Evolutionary conservation across 495 filamentous ascomycete species (phyloP).

Genomic region (Bryoglossum gracile): DNA sequence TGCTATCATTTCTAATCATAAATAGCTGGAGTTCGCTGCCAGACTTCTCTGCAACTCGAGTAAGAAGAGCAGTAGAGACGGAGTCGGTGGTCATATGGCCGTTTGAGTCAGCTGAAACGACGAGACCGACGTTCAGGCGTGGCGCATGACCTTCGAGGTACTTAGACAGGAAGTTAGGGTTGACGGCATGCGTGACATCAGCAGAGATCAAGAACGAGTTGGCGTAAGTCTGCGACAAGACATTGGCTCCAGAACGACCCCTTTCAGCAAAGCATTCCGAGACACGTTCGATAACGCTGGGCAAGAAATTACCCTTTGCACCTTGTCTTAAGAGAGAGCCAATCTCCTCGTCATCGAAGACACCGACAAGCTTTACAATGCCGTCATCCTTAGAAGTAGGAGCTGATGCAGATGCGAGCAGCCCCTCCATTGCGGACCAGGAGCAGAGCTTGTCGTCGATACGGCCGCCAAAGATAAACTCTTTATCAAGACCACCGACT

Average conservation of each 20-base stretch:
- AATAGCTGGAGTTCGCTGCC: slow-evolving; percentile 74
- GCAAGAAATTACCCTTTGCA: slow-evolving; percentile 80
- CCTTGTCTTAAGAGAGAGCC: slow-evolving; percentile 86
- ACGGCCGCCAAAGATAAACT: slow-evolving; percentile 89
- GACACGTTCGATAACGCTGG: slow-evolving; percentile 69
- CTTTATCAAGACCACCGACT: slow-evolving; percentile 79
- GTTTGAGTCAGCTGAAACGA: slow-evolving; percentile 79
- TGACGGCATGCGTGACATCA: slow-evolving; percentile 89
- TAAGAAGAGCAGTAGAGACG: slow-evolving; percentile 68
- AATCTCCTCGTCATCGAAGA: slow-evolving; percentile 97
- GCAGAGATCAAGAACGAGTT: slow-evolving; percentile 89
- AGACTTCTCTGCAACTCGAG: slow-evolving; percentile 62
- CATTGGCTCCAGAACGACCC: slow-evolving; percentile 52
- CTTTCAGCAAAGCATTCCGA: slow-evolving; percentile 56
- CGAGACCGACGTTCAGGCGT: slow-evolving; percentile 80
- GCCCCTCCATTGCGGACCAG: slow-evolving; percentile 81
- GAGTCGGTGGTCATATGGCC: slow-evolving; percentile 91
- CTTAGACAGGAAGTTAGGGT: slow-evolving; percentile 79
- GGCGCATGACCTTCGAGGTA: slow-evolving; percentile 84
- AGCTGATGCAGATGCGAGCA: slow-evolving; percentile 54
- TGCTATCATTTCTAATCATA: slow-evolving; percentile 86
- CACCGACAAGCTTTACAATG: slow-evolving; percentile 74
- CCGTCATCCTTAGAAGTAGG: slow-evolving; percentile 33
- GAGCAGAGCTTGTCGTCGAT: slow-evolving; percentile 98
- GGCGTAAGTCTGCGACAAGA: slow-evolving; percentile 78